Evolutionary conservation across 495 filamentous ascomycete species (phyloP).

Genomic region (Aspergillus haitiensis): DNA sequence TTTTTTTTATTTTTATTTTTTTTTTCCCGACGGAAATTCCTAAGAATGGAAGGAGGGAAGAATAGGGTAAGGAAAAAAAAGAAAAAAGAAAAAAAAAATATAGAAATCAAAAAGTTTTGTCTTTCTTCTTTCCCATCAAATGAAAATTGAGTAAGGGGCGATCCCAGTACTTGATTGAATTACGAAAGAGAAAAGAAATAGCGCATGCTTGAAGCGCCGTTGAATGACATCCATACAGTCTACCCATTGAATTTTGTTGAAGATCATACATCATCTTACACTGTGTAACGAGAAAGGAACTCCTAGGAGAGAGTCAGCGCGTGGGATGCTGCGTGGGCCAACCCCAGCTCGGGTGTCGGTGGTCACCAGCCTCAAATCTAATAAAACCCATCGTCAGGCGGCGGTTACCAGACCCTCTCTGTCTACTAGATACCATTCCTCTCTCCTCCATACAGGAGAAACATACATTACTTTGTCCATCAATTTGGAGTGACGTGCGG

Average conservation of each 20-base stretch:
- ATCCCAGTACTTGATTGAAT: constrained; percentile 10
- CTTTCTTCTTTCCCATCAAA: background rate
- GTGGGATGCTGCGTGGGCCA: constrained; percentile 26
- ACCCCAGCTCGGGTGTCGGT: constrained; percentile 21
- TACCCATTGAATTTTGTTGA: constrained; percentile 20
- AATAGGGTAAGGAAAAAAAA: constrained; percentile 3
- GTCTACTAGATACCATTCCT: constrained; percentile 10
- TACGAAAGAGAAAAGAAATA: constrained; percentile 23
- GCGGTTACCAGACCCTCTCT: constrained; percentile 3
- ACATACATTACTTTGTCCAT: constrained; percentile 19
- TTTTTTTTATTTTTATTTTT: constrained; percentile 13
- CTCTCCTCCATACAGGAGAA: constrained; percentile 9
- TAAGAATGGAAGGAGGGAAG: background rate
- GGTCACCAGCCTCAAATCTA: constrained; percentile 27
- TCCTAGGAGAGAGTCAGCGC: constrained; percentile 15
- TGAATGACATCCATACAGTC: constrained; percentile 19
- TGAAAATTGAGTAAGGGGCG: background rate
- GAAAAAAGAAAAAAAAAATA: constrained; percentile 1
- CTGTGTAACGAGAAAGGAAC: constrained; percentile 22
- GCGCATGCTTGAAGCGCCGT: constrained; percentile 18
- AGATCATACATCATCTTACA: constrained; percentile 23
- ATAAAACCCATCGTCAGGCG: constrained; percentile 20
- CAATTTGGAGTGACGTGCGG: constrained; percentile 20
- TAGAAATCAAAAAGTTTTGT: background rate
- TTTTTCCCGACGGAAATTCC: constrained; percentile 22